phyloP scores from a whole-genome alignment of 1,284 basidiomycete genomes.

The Trichosporon coremiiforme region DNA sequence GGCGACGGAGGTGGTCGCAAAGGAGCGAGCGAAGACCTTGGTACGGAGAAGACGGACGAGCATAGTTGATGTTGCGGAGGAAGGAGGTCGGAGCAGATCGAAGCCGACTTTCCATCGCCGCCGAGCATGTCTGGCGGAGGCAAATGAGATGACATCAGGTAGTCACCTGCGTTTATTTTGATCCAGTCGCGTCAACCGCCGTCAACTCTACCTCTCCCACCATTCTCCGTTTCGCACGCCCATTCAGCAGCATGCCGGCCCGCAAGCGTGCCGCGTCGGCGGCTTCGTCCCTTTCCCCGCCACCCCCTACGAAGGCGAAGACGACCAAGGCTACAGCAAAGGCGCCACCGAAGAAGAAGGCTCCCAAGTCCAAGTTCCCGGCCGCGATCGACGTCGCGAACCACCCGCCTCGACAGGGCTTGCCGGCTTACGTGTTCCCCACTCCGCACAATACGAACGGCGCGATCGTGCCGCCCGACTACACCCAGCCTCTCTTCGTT shows the following conservation, averaged over 20 bases:
- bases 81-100: background rate
- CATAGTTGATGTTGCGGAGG: background rate
- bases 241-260: constrained; percentile 2
- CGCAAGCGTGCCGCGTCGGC: constrained; percentile 12
- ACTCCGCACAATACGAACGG: constrained; percentile 29
- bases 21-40: background rate
- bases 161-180: constrained; percentile 13
- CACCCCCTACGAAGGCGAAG: background rate
- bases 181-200: background rate
- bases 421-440: constrained; percentile 38
- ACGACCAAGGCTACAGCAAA: constrained; percentile 14
- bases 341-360: constrained; percentile 23
- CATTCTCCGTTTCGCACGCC: constrained; percentile 12
- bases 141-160: constrained; percentile 18
- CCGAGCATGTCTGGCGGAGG: background rate
- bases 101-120: background rate
- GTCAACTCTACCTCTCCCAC: background rate
- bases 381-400: constrained; percentile 46
- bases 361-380: constrained; percentile 39
- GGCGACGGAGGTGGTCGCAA: background rate
- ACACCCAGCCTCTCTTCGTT: constrained; percentile 52
- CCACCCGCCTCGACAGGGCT: constrained; percentile 47
- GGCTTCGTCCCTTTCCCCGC: constrained; percentile 8
- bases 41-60: background rate
- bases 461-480: constrained; percentile 32